Evolutionary conservation across 2,329 filamentous ascomycete species (phyloP), one percentile per base, ranked within the genome.

Genomic region (Monosporascus sp.): DNA sequence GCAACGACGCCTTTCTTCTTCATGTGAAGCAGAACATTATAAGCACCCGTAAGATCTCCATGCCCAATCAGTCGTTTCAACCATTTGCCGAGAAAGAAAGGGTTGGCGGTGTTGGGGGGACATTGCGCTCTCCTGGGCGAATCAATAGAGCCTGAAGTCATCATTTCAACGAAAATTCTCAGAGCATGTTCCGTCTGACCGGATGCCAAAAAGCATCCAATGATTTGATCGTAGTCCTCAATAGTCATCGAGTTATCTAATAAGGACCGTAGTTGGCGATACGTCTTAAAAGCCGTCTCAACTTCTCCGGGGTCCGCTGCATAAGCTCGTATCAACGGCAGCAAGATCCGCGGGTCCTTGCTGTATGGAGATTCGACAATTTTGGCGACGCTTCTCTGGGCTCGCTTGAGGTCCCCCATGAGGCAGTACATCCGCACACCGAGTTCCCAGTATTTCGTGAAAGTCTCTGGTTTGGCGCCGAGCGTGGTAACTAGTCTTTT

Each of bases 71-170:
- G 80, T 49, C 88, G 84, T 70, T 93, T 93, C 64, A 96, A 79
- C 92, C 91, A 96, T 62, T 90, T 92, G 36, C 87, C 88, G 60
- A 91, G 88, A 70, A 96, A 89, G 70, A 90, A 93, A 57, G 87
- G 85, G 68, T 95, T 94, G 49, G 74, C 75, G 39, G 83, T 70
- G 8, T 74, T 70, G 1, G 74, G 72, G 1, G 80, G 80, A 52
- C 83, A 69, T 49, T 63, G 67, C 7, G 64, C 61, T 49, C 60
- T 65, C 53, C 72, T 73, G 50, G 72, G 72, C 48, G 81, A 63
- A 53, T 81, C 74, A 51, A 83, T 68, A 45, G 74, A 66, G 5
- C 80, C 79, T 4, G 81, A 80, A 53, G 83, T 82, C 84, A 96
- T 91, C 90, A 96, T 95, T 67, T 96, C 90, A 60, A 87, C 89